Evolutionary conservation across 306 rosid genomes (phyloP), one percentile per base, ranked within the genome.

Genomic region (Cicer cuneatum): DNA sequence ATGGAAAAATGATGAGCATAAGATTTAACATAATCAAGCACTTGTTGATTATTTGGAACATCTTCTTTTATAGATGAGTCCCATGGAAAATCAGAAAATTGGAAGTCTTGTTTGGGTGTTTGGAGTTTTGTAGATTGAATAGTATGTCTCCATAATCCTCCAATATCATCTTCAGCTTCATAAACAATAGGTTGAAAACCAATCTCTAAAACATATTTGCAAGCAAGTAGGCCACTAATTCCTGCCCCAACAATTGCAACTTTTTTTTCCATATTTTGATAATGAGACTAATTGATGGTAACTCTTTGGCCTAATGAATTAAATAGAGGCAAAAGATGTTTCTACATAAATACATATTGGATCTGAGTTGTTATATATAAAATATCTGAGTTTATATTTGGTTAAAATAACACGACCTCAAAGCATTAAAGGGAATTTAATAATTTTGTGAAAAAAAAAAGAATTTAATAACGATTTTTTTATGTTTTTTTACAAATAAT

Each of bases 41-140:
- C 79, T 60, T 83, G 76, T 5, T 48, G 39, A 69, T 37, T 77
- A 56, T 14, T 70, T 9, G 92, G 92, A 75, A 16, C 12, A 15
- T 42, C 45, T 0, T 80, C 78, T 37, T 70, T 18, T 0, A 85
- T 82, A 0, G 79, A 77, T 75, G 87, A 76, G 56, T 78, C 84
- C 92, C 92, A 88, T n/a, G 89, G 84, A 67, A 85, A 83, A 77
- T 88, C 89, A 0, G 74, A 47, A 58, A 88, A 85, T 6, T 62
- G 69, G 46, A 35, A 83, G 5, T 18, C 1, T 38, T 29, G 21
- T 64, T 10, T 83, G 39, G 35, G 15, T 51, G 41, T 83, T 48
- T 88, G 88, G 57, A 85, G 92, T 57, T 80, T 83, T 4, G 92
- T 88, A 12, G 92, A 81, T 5, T 71, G 68, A 13, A 66, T 70